These are phyloP conservation scores for Oryza longistaminata DNA, from an alignment of 176 grass and related monocot genomes.

Conservation along the genomic window DNA sequence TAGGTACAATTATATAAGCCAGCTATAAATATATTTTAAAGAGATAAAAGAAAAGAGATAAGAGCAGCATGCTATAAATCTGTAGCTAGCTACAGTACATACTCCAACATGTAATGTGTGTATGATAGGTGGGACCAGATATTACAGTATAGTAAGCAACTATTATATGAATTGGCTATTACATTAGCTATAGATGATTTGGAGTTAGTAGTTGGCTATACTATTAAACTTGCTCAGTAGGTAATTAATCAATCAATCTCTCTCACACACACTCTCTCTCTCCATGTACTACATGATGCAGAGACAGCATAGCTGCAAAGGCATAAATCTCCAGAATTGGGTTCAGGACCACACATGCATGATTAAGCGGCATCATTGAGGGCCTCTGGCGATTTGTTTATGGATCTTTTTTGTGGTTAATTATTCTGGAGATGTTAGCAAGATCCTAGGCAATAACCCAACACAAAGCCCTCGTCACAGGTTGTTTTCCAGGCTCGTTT, in stretches of 20 bases:
- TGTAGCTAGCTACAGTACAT: no score
- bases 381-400: not conserved
- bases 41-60: no score
- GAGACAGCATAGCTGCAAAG: not conserved
- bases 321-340: conserved; percentile 2
- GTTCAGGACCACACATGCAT: conserved; percentile 46
- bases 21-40: no score
- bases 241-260: not conserved
- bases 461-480: conserved; percentile 28
- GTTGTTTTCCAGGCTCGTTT: conserved; percentile 31
- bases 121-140: no score
- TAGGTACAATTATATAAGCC: no score
- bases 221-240: not conserved
- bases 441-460: conserved; percentile 43
- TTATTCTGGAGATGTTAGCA: conserved; percentile 17
- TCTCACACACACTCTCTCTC: not conserved
- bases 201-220: no score
- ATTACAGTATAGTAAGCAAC: no score
- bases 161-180: no score
- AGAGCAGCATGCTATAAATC: no score
- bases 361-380: conserved; percentile 2
- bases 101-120: no score
- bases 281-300: not conserved
- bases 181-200: no score
- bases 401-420: not conserved